Evolutionary conservation across 371 early-diverging fungal species (phyloP), one percentile per base, ranked within the genome.

Genomic region (Parasitella parasitica): DNA sequence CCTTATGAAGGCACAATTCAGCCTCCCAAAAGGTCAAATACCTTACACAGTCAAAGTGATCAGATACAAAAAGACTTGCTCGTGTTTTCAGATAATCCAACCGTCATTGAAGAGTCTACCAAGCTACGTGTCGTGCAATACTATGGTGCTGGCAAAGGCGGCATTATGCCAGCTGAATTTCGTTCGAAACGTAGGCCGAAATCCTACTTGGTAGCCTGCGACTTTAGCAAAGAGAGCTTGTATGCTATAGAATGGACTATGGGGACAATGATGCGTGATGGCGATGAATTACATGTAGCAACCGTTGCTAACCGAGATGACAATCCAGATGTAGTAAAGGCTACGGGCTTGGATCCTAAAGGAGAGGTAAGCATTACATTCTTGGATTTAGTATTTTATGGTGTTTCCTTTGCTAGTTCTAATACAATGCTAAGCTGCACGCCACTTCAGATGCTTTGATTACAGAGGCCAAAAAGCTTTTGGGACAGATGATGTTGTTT

Each of bases 251-350:
- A 83, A 50, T 85, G 83, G 83, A 72, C 80, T 2, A 81, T 82
- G 69, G 81, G 80, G 1, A 79, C 86, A 3, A 77, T 85, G 43
- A 76, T 85, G 69, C 78, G 83, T 28, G 83, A 78, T 55, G 82
- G 82, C 0, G 83, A 85, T 52, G 81, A 78, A 28, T 50, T 85
- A 52, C 82, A 85, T 60, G 64, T 85, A 0, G 81, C 81, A 6
- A 73, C 82, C 0, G 78, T 82, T 28, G 71, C 80, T 2, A 76
- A 74, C 56, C 73, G 73, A 15, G 82, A 85, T 38, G 83, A 85
- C 26, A 73, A 68, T 37, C 72, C 75, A 9, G 78, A 78, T 9
- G 41, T 66, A 13, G 73, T 71, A 9, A 71, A 69, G 32, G 72
- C 60, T 15, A 60, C 59, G 4, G 74, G 72, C 0, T 38, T 66